Conservation (phyloP, 768 basidiomycete species). For the Gymnopilus dilepis region DNA sequence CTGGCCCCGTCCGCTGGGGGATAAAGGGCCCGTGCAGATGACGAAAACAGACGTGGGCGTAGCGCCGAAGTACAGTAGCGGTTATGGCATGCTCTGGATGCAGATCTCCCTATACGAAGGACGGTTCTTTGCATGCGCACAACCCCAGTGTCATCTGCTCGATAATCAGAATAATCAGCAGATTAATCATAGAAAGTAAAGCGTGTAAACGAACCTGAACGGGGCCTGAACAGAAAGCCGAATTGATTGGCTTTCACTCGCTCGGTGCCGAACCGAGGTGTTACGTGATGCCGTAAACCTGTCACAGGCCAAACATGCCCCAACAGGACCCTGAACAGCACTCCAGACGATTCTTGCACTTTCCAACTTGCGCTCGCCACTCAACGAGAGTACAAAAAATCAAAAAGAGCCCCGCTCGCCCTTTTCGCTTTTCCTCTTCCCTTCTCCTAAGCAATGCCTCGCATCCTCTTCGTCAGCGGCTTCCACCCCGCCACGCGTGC, state of each 20-base stretch:
- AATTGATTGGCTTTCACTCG: not conserved
- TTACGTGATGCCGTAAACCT: constrained; percentile 4
- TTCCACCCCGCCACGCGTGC: constrained; percentile 86
- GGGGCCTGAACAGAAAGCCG: not conserved
- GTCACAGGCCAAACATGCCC: constrained; percentile 27
- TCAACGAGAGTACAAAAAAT: not conserved
- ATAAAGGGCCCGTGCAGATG: constrained; percentile 12
- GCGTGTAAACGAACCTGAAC: constrained; percentile 7
- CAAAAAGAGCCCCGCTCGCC: not conserved
- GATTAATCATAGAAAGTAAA: not conserved
- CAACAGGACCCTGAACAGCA: constrained; percentile 12
- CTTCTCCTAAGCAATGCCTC: too few species aligned
- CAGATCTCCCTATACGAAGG: constrained; percentile 14
- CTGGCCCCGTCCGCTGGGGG: constrained; percentile 30
- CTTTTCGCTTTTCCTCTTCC: too few species aligned
- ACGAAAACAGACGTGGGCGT: constrained; percentile 22
- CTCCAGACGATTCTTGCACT: not conserved
- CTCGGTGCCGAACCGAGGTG: not conserved
- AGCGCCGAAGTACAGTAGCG: too few species aligned
- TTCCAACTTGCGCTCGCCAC: not conserved
- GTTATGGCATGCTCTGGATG: constrained; percentile 1
- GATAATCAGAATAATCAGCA: not conserved
- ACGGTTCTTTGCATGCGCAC: constrained; percentile 17
- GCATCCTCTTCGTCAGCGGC: constrained; percentile 87
- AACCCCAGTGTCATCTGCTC: constrained; percentile 15